These are phyloP conservation scores for Mercurialis annua DNA, from an alignment of 345 rosid species.

Conservation along the genomic window DNA sequence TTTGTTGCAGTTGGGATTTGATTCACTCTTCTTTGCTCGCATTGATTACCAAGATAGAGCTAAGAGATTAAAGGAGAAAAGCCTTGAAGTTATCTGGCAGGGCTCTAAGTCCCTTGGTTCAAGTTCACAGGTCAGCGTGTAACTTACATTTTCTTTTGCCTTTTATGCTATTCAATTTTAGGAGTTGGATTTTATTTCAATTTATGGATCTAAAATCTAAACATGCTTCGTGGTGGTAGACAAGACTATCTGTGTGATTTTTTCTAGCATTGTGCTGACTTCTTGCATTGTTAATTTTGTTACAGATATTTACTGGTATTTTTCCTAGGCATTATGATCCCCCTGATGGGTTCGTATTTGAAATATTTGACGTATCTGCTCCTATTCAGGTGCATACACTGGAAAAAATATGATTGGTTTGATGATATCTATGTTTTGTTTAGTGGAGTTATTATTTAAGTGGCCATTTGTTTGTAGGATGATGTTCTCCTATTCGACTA, in stretches of 20 bases:
- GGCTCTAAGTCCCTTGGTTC: constrained; percentile 89
- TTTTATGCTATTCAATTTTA: constrained; percentile 8
- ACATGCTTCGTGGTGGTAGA: not conserved
- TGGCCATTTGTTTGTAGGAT: constrained; percentile 46
- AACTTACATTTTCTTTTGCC: constrained; percentile 13
- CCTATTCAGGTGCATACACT: constrained; percentile 67
- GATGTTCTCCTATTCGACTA: constrained; percentile 75
- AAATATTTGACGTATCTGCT: constrained; percentile 80
- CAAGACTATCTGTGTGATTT: constrained; percentile 6
- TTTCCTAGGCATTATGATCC: constrained; percentile 92
- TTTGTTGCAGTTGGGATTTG: constrained; percentile 76
- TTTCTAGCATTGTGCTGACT: not conserved
- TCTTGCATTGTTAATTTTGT: constrained; percentile 9
- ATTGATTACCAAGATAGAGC: constrained; percentile 96
- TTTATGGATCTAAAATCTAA: not conserved
- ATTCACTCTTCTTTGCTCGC: constrained; percentile 89
- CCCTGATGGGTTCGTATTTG: constrained; percentile 86
- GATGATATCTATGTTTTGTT: constrained; percentile 18
- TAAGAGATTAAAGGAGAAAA: constrained; percentile 69
- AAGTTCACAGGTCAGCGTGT: constrained; percentile 66
- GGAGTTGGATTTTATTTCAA: not conserved
- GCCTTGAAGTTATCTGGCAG: constrained; percentile 88
- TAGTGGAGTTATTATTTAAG: constrained; percentile 21
- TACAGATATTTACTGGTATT: constrained; percentile 88
- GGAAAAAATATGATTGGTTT: constrained; percentile 2